Percentiles rank a stretch among this genome's conserved stretches.
phyloP scores from a whole-genome alignment of 495 filamentous ascomycete species.

The Annulohypoxylon stygium region DNA sequence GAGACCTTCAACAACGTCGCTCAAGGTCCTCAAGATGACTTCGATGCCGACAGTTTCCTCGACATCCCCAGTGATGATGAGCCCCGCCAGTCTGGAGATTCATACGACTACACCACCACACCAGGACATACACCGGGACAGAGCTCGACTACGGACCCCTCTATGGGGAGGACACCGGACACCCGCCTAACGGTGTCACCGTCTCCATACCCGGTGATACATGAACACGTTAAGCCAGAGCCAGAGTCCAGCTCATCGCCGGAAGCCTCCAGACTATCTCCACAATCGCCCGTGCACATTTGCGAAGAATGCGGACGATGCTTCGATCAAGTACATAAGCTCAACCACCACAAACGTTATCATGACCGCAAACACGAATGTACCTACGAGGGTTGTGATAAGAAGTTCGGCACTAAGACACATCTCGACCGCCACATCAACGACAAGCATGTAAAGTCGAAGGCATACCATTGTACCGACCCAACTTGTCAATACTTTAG shows the following conservation, averaged over 20 bases:
- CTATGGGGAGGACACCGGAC: slow-evolving; percentile 58
- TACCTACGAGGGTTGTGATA: slow-evolving; percentile 55
- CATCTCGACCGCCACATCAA: slow-evolving; percentile 66
- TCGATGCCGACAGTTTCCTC: slow-evolving; percentile 51
- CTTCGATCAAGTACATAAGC: slow-evolving; percentile 62
- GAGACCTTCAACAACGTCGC: slow-evolving; percentile 18
- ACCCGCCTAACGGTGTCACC: slow-evolving; percentile 56
- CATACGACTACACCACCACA: slow-evolving; percentile 56
- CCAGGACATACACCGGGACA: slow-evolving; percentile 58
- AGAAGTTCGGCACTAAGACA: slow-evolving; percentile 65
- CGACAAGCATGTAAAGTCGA: slow-evolving; percentile 64
- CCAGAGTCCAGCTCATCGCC: slow-evolving; percentile 46
- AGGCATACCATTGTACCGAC: slow-evolving; percentile 62
- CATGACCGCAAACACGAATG: slow-evolving; percentile 63
- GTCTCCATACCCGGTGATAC: slow-evolving; percentile 50
- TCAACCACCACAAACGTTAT: slow-evolving; percentile 66
- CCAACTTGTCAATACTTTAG: slow-evolving; percentile 61
- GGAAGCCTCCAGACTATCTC: slow-evolving; percentile 47
- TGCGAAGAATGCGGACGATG: slow-evolving; percentile 60
- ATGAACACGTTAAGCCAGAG: slow-evolving; percentile 42
- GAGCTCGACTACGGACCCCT: slow-evolving; percentile 56
- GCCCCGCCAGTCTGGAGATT: slow-evolving; percentile 48
- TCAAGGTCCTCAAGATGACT: slow-evolving; percentile 41
- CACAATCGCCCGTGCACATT: slow-evolving; percentile 49
- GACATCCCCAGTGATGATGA: slow-evolving; percentile 51